A percentile compares a stretch with the other conserved stretches of the same genome.
Conservation (phyloP, 2,329 filamentous ascomycete genomes). For the Diaporthe sp. region DNA sequence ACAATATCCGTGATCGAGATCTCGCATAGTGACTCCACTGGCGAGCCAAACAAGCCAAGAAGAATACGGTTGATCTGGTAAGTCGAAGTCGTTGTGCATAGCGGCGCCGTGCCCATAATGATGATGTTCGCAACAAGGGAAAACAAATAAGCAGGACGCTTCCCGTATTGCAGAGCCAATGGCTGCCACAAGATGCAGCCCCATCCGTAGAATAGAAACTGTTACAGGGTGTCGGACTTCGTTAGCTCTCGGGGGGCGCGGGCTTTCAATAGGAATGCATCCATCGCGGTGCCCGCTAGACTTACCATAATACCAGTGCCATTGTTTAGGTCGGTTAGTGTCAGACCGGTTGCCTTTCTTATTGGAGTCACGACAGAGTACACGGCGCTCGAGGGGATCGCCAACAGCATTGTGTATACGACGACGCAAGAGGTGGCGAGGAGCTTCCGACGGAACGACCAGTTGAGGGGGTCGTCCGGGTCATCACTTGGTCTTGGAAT, state of each 20-base stretch:
- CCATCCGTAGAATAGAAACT: conserved; percentile 49
- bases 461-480: conserved; percentile 52
- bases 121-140: conserved; percentile 40
- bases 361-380: conserved; percentile 53
- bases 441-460: conserved; percentile 46
- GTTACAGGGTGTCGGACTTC: not conserved
- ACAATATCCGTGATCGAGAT: conserved; percentile 43
- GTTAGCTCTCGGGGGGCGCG: not conserved
- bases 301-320: conserved; percentile 50
- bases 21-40: conserved; percentile 44
- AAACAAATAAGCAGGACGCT: conserved; percentile 44
- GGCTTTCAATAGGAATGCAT: not conserved
- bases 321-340: conserved; percentile 49
- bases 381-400: conserved; percentile 50
- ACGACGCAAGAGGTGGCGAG: conserved; percentile 43
- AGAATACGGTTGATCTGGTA: conserved; percentile 45
- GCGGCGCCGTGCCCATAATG: conserved; percentile 42
- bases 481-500: conserved; percentile 49
- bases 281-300: not conserved
- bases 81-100: conserved; percentile 40
- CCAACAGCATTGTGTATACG: conserved; percentile 53
- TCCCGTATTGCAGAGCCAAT: conserved; percentile 45
- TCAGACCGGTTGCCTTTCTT: conserved; percentile 45
- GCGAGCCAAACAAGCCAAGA: conserved; percentile 42
- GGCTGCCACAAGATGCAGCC: conserved; percentile 47